phyloP scores from a whole-genome alignment of 176 grass and related monocot species.

The Raddia distichophylla region DNA sequence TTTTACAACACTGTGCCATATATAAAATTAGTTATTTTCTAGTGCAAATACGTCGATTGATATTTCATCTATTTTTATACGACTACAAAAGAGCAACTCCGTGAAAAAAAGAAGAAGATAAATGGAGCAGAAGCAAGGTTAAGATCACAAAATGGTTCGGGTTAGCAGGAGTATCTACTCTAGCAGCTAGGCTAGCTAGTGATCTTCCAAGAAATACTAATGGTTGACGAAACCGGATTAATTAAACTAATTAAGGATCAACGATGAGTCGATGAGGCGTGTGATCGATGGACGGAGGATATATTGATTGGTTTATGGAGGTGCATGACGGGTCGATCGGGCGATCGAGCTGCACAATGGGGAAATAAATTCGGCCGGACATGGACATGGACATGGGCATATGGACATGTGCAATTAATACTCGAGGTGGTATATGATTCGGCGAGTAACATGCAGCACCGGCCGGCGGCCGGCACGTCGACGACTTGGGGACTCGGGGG shows the following conservation, averaged over 20 bases:
- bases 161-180: too few species aligned
- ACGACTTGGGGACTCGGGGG: background rate
- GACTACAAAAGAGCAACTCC: too few species aligned
- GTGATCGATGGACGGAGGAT: background rate
- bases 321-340: background rate
- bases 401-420: conserved; percentile 31
- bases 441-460: conserved; percentile 31
- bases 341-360: background rate
- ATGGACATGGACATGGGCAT: too few species aligned
- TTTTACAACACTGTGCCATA: too few species aligned
- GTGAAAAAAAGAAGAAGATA: too few species aligned
- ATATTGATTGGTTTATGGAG: background rate
- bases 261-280: background rate
- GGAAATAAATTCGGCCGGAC: background rate
- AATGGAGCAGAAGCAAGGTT: too few species aligned
- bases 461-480: background rate
- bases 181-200: too few species aligned
- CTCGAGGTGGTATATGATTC: background rate
- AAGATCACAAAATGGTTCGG: too few species aligned
- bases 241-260: background rate
- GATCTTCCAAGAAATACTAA: conserved; percentile 45
- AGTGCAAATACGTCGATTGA: too few species aligned
- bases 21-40: too few species aligned
- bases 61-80: too few species aligned
- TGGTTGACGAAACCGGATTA: background rate